These are phyloP conservation scores for Caryopteris hybrid DNA, from an alignment of 305 asterid species.

Conservation along the genomic window DNA sequence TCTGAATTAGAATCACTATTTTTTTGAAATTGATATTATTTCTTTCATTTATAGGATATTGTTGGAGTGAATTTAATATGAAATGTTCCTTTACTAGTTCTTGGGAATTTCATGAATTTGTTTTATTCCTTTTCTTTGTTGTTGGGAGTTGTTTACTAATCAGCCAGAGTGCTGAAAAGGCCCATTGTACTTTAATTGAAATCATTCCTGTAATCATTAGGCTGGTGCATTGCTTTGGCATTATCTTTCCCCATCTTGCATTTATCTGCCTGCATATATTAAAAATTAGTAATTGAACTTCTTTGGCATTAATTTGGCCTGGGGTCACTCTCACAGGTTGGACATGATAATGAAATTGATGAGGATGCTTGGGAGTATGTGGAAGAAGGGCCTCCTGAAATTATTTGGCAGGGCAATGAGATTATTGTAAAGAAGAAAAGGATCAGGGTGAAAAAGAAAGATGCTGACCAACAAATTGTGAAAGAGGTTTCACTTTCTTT, in stretches of 20 bases:
- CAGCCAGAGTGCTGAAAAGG: neutral
- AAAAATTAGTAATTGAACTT: neutral
- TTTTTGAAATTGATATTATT: neutral
- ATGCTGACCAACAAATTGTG: constrained; percentile 21
- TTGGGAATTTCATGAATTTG: neutral
- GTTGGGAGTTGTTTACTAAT: neutral
- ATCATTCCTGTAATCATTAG: neutral
- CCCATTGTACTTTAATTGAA: neutral
- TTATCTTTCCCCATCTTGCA: neutral
- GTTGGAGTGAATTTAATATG: no score
- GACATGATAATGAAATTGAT: constrained; percentile 37
- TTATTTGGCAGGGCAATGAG: constrained; percentile 97
- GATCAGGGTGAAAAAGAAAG: constrained; percentile 75
- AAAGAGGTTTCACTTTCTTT: constrained; percentile 48
- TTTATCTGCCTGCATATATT: constrained; percentile 3
- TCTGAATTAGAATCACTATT: neutral
- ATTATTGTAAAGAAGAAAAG: constrained; percentile 88
- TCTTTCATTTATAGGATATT: neutral
- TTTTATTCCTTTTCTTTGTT: neutral
- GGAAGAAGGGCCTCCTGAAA: constrained; percentile 97
- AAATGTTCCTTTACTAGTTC: neutral
- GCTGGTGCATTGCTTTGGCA: neutral
- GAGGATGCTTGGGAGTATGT: constrained; percentile 88
- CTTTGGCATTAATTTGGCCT: neutral
- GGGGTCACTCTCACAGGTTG: constrained; percentile 36